Percentiles rank a stretch among this genome's conserved stretches.
phyloP scores from a whole-genome alignment of 768 basidiomycete species.

The Pleurotus eryngii region DNA sequence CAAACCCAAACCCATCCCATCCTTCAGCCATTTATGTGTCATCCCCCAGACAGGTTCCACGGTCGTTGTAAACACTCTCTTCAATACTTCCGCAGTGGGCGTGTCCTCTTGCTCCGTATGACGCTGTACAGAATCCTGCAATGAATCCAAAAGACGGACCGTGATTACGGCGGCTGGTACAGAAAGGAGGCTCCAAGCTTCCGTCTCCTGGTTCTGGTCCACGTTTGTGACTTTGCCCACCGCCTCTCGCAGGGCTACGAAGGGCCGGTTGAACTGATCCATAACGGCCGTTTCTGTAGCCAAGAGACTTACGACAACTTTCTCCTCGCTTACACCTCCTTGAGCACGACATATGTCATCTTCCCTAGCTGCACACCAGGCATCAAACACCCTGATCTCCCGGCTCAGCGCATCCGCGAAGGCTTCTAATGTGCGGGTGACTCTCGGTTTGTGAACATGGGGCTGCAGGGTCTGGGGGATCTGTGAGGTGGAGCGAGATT shows the following conservation, averaged over 20 bases:
- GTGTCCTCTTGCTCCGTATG: slow-evolving; percentile 57
- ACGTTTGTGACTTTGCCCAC: slow-evolving; percentile 29
- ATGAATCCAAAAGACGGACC: slow-evolving; percentile 56
- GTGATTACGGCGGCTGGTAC: slow-evolving; percentile 50
- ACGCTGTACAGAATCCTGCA: slow-evolving; percentile 56
- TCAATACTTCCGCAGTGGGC: slow-evolving; percentile 52
- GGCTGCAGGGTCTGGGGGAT: slow-evolving; percentile 8
- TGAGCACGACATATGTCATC: slow-evolving; percentile 61
- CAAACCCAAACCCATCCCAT: slow-evolving; percentile 61
- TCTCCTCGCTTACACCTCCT: slow-evolving; percentile 40
- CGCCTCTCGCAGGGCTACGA: slow-evolving; percentile 53
- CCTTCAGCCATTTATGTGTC: slow-evolving; percentile 67
- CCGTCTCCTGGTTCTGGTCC: neutral
- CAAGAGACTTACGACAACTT: slow-evolving; percentile 62
- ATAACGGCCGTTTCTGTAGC: slow-evolving; percentile 56
- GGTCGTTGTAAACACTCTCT: slow-evolving; percentile 56
- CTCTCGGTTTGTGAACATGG: slow-evolving; percentile 16
- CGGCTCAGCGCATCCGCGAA: slow-evolving; percentile 72
- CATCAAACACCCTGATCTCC: slow-evolving; percentile 55
- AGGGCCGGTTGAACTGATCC: slow-evolving; percentile 54
- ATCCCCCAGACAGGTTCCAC: slow-evolving; percentile 74
- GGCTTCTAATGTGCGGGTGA: slow-evolving; percentile 71
- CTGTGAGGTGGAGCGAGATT: slow-evolving; percentile 18
- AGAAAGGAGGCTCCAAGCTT: neutral
- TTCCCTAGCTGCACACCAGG: slow-evolving; percentile 71